Base-by-base conservation (phyloP, 345 rosid species). In the Salix arbutifolia region DNA sequence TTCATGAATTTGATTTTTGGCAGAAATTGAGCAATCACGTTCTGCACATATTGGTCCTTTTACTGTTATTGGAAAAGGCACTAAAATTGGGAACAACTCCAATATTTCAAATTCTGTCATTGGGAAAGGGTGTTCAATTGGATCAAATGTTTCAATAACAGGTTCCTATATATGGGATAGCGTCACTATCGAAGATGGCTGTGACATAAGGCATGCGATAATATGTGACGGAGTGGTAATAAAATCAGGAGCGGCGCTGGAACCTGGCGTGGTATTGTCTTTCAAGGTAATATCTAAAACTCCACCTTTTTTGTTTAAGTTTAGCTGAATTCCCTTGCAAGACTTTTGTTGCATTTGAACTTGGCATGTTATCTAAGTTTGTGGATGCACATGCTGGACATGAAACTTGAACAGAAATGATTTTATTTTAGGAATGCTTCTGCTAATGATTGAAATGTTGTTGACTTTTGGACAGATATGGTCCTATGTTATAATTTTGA, bases 111-210 rank as follows among this genome's bases (percentile, higher is more conserved):
- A 92, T 86, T 93, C 99, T 44, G 96, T 93, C 78, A 88, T 96
- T 74, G 97, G 97, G 70, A 88, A 87, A 81, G 91, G 94, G 33
- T 96, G 99, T 82, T 44, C 16, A 65, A 92, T 96, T 85, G 97
- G 98, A 71, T 91, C 99, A 74, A 89, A 93, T 84, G 97, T 91
- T 70, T 78, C 83, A 80, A 92, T 96, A 74, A 88, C 91, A 79
- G 96, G 98, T 78, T 96, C 96, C 19, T 92, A 92, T 68, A 74
- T 93, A 71, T 96, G 99, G 99, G 89, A 96, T 83, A 86, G 88
- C 76, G 98, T 96, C 70, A 86, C 85, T 2, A 89, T 96, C 78
- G 99, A 93, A 84, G 98, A 96, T 87, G 94, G 94, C 38, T 96
- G 99, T 83, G 84, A 85, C 74, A 79, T 96, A 78, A 90, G 87